Base-by-base conservation (phyloP, 2,329 filamentous ascomycete genomes). In the Chaetomiaceae sp. region DNA sequence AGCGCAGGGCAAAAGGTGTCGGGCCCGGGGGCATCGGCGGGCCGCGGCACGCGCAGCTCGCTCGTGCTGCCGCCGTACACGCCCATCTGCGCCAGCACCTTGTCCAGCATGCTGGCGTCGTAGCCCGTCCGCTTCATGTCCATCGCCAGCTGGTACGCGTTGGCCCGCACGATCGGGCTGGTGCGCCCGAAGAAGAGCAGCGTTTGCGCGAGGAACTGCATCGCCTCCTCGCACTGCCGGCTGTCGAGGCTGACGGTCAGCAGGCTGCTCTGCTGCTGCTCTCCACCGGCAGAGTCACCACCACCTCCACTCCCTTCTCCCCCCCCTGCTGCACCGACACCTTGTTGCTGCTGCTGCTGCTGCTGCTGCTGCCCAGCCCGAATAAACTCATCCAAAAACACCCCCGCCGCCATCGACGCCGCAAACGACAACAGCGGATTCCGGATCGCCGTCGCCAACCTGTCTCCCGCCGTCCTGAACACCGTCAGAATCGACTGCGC, bases 381-480 rank as follows among this genome's bases (percentile, higher is more conserved):
- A 7, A 18, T 14, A 14, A 84, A 71, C 55, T 86, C 84, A 53
- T 86, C 81, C 1, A 87, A 72, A 52, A 87, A 86, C 0, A 87
- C 83, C 20, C 80, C 73, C 11, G 82, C 79, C 8, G 84, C 79
- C 39, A 86, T 81, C 57, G 86, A 88, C 6, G 86, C 69, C 52
- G 81, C 84, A 63, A 86, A 87, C 0, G 79, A 77, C 53, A 84
- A 74, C 60, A 86, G 83, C 0, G 84, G 82, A 51, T 85, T 86
- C 67, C 82, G 77, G 75, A 86, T 55, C 14, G 56, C 45, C 43
- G 50, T 42, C 4, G 51, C 53, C 6, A 55, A 9, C 19, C 29
- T 30, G 5, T 33, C 61, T 32, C 61, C 55, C 7, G 84, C 75
- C 70, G 83, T 78, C 39, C 79, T 76, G 79, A 86, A 83, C 42